Conservation (phyloP, 2,329 filamentous ascomycete genomes). For the Dactylellina sp. region DNA sequence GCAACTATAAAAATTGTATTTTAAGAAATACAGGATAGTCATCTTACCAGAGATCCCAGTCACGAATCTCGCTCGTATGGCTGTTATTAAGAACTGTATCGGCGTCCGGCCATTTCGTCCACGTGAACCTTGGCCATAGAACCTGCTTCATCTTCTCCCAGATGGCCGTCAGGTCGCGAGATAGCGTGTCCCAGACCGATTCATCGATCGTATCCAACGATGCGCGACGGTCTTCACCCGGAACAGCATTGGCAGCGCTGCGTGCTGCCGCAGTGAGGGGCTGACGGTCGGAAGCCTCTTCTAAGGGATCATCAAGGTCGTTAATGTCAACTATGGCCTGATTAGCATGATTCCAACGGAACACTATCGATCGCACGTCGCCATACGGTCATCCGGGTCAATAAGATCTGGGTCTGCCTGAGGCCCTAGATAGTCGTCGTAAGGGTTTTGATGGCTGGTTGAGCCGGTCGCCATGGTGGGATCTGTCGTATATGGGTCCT, state of each 20-base stretch:
- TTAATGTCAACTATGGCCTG: constrained; percentile 77
- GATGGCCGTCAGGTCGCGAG: constrained; percentile 87
- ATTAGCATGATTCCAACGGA: constrained; percentile 51
- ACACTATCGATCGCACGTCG: not conserved
- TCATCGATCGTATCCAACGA: constrained; percentile 96
- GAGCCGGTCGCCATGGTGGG: constrained; percentile 58
- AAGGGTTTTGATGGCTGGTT: constrained; percentile 69
- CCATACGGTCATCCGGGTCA: constrained; percentile 80
- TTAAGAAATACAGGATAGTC: constrained; percentile 42
- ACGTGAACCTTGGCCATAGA: constrained; percentile 92
- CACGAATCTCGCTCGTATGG: constrained; percentile 65
- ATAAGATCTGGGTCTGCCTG: constrained; percentile 75
- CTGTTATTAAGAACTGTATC: constrained; percentile 72
- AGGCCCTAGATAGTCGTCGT: constrained; percentile 69
- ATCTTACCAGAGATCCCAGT: constrained; percentile 91
- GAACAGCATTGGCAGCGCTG: constrained; percentile 61
- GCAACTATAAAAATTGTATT: too few relatives aligned
- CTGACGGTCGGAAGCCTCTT: constrained; percentile 70
- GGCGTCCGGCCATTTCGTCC: constrained; percentile 77
- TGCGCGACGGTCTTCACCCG: constrained; percentile 90
- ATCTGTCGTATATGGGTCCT: constrained; percentile 3
- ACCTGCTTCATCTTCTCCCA: constrained; percentile 99
- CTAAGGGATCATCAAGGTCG: constrained; percentile 89
- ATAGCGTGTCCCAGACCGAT: constrained; percentile 95
- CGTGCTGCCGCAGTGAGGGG: constrained; percentile 81